Base-by-base conservation (phyloP, 225 moss, liverwort and hornwort genomes). In the Pseudisothecium myosuroides region DNA sequence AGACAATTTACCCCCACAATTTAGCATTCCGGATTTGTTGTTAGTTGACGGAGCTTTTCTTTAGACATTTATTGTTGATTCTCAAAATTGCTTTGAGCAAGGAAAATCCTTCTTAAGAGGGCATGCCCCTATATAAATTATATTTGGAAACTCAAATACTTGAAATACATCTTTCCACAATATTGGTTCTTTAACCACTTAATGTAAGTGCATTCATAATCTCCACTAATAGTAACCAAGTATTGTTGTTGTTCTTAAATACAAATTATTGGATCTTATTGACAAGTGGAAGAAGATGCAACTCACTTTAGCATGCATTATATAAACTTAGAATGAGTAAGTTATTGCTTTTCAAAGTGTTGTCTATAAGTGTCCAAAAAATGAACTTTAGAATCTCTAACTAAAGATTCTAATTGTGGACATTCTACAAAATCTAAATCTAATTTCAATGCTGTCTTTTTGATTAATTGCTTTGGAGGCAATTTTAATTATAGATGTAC, bases 81-180 rank as follows among this genome's bases (percentile, higher is more conserved):
- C 2, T 12, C 4, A 24, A 3, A 3, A 23, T 22, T 23, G 6
- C 9, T 54, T 54, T 54, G 8, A 52, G 1, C 13, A 15, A 77
- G 2, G 10, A 1, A 54, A 23, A 54, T 1, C 5, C 7, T 0
- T 21, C 4, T 37, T 37, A 0, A 18, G 0, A 24, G 2, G 15
- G 7, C 24, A 43, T 37, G 23, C 8, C 3, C 3, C 0, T 37
- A 37, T 78, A 15, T 7, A 55, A 78, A 24, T 24, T 6, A 9
- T 54, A 21, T 23, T 77, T 36, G 4, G 4, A 54, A 34, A 77
- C 8, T 8, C 0, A 4, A 0, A 77, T 18, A 11, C 2, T 73
- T 1, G 2, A 3, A 52, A 37, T 75, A 20, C 49, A 45, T 24
- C 14, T 78, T 78, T 37, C 1, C 3, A 0, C 24, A 37, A 15